A percentile compares a stretch with the other conserved stretches of the same genome.
phyloP scores from a whole-genome alignment of 306 rosid species.

The Prunus campanulata region DNA sequence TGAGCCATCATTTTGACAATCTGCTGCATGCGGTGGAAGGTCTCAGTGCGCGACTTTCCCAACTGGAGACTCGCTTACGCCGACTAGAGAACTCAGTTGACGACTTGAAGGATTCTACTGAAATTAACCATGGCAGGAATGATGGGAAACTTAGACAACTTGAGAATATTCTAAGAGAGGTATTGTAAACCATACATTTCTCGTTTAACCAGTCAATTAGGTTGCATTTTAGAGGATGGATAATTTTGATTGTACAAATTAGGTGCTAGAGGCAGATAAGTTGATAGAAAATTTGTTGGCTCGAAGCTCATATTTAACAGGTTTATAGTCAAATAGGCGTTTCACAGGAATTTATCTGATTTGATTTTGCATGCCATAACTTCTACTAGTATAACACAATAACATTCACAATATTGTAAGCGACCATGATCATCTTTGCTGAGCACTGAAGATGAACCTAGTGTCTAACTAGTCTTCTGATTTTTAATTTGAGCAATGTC shows the following conservation, averaged over 20 bases:
- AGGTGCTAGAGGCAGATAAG: not conserved
- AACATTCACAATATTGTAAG: not conserved
- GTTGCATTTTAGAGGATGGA: not conserved
- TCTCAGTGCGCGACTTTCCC: constrained; percentile 30
- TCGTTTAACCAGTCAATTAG: not conserved
- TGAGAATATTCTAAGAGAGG: constrained; percentile 31
- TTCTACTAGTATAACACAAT: not conserved
- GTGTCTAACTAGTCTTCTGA: not conserved
- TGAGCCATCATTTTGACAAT: constrained; percentile 25
- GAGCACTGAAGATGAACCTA: not conserved
- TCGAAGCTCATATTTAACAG: not conserved
- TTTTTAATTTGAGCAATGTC: too few relatives aligned
- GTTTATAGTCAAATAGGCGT: not conserved
- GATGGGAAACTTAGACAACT: constrained; percentile 33
- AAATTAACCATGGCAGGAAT: constrained; percentile 21
- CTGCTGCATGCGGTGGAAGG: constrained; percentile 29
- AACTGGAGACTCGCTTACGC: constrained; percentile 34
- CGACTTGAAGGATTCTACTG: constrained; percentile 30
- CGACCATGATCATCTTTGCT: not conserved
- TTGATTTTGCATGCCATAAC: not conserved
- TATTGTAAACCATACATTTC: not conserved
- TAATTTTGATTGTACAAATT: not conserved
- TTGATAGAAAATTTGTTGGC: not conserved
- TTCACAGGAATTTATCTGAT: not conserved
- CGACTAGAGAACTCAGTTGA: constrained; percentile 29